Evolutionary conservation across 2,329 filamentous ascomycete species (phyloP), one percentile per base, ranked within the genome.

Genomic region (Ophiognomonia clavigignenti-juglandacearum): DNA sequence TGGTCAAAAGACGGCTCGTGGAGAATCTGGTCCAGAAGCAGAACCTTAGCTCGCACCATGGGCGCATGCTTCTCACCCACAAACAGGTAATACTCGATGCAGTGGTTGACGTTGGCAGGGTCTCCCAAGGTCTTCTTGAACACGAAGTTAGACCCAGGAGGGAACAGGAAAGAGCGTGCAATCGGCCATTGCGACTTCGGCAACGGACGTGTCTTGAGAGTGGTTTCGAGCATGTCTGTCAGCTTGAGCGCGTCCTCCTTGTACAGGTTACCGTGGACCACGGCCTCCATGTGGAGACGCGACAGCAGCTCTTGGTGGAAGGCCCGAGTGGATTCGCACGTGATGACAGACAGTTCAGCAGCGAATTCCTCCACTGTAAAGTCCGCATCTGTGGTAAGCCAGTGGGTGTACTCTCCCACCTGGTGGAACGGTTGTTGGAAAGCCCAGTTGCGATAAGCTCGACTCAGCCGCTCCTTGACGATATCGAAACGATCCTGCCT

Each of bases 1-100:
- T 95, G 90, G 66, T 98, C 89, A 61, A 97, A 98, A 8, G 86
- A 86, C 4, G 91, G 91, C 68, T 98, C 93, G 47, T 95, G 87
- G 0, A 89, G 83, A 69, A 98, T 86, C 66, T 97, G 93, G 22
- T 88, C 86, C 35, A 96, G 77, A 6, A 98, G 75, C 35, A 95
- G 73, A 1, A 88, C 77, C 64, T 87, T 90, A 13, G 91, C 87
- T 16, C 89, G 81, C 11, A 87, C 66, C 6, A 67, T 61, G n/a
- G 83, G 77, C 59, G 95, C 83, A 3, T 80, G 75, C 54, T 82
- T 80, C 53, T 80, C 77, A 18, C 87, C 86, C 39, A 88, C 72
- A 48, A 82, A 83, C 9, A 92, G 72, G 59, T 84, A 83, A 52
- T 88, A 90, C 60, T 92, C 87, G 43, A 93, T 83, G 54, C 85